These are phyloP conservation scores for Rhodotorula kratochvilovae DNA, from an alignment of 768 basidiomycete species.

Conservation along the genomic window DNA sequence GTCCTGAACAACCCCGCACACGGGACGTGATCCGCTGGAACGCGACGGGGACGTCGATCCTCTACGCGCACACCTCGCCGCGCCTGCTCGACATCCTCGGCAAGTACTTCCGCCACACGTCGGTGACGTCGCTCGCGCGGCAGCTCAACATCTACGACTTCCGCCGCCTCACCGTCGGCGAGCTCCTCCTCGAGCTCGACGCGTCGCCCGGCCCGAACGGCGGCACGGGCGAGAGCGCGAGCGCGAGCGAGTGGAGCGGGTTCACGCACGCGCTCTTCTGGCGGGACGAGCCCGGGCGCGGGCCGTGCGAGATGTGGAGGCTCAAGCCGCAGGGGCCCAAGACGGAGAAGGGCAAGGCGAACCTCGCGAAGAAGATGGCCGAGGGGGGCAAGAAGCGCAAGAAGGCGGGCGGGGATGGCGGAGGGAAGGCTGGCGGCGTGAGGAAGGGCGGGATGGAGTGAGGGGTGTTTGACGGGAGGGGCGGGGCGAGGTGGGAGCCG, in stretches of 20 bases:
- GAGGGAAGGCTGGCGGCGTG: not conserved
- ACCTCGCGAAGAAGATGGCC: conserved; percentile 6
- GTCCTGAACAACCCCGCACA: conserved; percentile 10
- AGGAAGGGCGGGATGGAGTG: not conserved
- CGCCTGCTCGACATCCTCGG: conserved; percentile 14
- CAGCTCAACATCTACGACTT: conserved; percentile 28
- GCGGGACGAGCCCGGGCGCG: not conserved
- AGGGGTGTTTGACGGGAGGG: not conserved
- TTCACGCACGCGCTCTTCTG: conserved; percentile 23
- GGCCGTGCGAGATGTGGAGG: not conserved
- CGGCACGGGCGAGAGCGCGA: not conserved
- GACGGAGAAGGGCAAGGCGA: conserved; percentile 4
- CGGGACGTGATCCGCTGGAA: conserved; percentile 18
- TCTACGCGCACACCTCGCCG: conserved; percentile 16
- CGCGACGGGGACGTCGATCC: not conserved
- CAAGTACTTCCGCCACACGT: conserved; percentile 24
- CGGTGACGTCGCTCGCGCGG: conserved; percentile 7
- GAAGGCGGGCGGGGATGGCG: not conserved
- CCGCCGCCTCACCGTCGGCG: not conserved
- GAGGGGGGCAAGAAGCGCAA: not conserved
- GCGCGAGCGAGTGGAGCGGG: conserved; percentile 13
- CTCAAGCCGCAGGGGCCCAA: conserved; percentile 11
- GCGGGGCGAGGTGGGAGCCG: not conserved
- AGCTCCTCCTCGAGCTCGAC: conserved; percentile 17
- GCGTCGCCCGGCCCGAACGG: not conserved